These are phyloP conservation scores for Ceratobasidium sp. DNA, from an alignment of 1,284 basidiomycete species.

Conservation along the genomic window DNA sequence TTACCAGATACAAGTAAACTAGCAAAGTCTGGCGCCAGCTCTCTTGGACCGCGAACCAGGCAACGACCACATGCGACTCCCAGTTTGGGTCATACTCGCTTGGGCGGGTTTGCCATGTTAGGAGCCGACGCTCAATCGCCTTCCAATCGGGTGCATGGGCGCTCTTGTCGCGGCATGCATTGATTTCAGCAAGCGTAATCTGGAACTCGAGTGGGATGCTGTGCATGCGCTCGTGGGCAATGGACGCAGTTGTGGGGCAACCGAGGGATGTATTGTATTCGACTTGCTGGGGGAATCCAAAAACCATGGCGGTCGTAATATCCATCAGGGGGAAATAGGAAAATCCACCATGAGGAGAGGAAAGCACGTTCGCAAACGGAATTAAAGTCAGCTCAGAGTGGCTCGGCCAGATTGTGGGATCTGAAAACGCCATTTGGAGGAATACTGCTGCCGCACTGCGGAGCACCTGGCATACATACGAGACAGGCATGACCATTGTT, in stretches of 20 bases:
- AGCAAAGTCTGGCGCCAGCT: conserved; percentile 28
- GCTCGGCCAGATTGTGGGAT: conserved; percentile 1
- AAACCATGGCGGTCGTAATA: neutral
- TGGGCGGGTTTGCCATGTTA: neutral
- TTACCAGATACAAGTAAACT: conserved; percentile 26
- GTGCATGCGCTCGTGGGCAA: neutral
- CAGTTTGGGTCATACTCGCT: neutral
- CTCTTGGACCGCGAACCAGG: conserved; percentile 16
- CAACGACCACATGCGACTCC: neutral
- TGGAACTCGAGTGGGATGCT: neutral
- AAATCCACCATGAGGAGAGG: neutral
- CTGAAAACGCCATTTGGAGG: conserved; percentile 11
- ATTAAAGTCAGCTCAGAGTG: neutral
- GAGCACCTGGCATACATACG: neutral
- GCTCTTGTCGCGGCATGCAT: neutral
- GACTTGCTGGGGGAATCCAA: neutral
- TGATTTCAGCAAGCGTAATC: conserved; percentile 8
- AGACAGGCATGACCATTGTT: neutral
- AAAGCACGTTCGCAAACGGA: neutral
- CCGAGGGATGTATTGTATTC: conserved; percentile 8
- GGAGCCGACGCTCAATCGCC: neutral
- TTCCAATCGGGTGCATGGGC: neutral
- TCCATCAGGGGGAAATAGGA: neutral
- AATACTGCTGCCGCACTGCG: neutral
- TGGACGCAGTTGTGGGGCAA: neutral